Percentiles rank a stretch among this genome's conserved stretches.
phyloP scores from a whole-genome alignment of 306 rosid genomes.

The Glycyrrhiza uralensis region DNA sequence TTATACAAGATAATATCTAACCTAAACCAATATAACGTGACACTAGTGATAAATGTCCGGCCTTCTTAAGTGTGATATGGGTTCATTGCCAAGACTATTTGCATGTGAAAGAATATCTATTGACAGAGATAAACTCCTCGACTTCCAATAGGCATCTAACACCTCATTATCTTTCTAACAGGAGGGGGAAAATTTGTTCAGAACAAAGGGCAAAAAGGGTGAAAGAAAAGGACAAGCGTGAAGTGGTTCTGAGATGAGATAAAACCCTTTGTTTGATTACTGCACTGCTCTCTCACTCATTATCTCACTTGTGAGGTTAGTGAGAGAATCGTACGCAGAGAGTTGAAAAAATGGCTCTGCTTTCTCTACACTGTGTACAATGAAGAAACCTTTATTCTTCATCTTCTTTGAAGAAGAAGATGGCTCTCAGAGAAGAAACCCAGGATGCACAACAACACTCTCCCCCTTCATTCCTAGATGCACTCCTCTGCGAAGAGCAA shows the following conservation, averaged over 20 bases:
- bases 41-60: too few species aligned
- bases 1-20: too few species aligned
- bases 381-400: slow-evolving; percentile 34
- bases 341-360: slow-evolving; percentile 49
- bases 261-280: slow-evolving; percentile 46
- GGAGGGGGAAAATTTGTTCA: neutral
- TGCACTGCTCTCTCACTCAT: slow-evolving; percentile 16
- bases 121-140: too few species aligned
- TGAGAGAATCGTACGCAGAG: slow-evolving; percentile 31
- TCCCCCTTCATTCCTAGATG: slow-evolving; percentile 46
- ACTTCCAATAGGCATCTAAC: too few species aligned
- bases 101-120: too few species aligned
- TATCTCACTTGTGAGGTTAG: neutral
- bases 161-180: too few species aligned
- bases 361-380: neutral
- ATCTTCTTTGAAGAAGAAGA: slow-evolving; percentile 58
- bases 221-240: slow-evolving; percentile 55
- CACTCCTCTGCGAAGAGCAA: slow-evolving; percentile 70
- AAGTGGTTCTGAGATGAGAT: slow-evolving; percentile 50
- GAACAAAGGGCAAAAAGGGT: neutral
- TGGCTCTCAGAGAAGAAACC: slow-evolving; percentile 49
- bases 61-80: too few species aligned
- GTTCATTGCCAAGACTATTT: too few species aligned
- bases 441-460: slow-evolving; percentile 39
- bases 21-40: too few species aligned